Base-by-base conservation (phyloP, 2,329 filamentous ascomycete species). In the Epicoccum sorghinum region DNA sequence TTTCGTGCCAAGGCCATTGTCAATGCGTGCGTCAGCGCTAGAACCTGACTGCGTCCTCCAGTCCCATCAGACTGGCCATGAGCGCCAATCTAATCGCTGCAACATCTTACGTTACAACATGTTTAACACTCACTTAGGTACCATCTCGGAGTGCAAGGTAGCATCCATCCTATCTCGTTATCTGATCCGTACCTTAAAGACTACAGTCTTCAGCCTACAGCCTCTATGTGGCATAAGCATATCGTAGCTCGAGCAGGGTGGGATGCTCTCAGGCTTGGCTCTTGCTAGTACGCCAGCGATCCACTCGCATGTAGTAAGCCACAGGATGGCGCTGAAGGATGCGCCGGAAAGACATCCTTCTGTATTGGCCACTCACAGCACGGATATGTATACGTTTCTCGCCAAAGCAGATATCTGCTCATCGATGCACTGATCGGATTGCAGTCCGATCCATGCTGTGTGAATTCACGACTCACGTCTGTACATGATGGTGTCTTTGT, bases 381-480 rank as follows among this genome's bases (percentile, higher is more conserved):
- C 18, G 18, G 18, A 18, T 18, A 2, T 40, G 41, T 24, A 37
- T 30, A 40, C 53, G 33, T 58, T 35, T 54, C 52, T 46, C 33
- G 41, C 54, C 30, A 44, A 49, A 52, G 36, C 18, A 55, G 53
- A 39, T 40, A 40, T 36, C 36, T 29, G 25, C 42, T 39, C 22
- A 41, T 45, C 44, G 36, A 38, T 37, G 44, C 33, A 47, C 24
- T 45, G 29, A 27, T 37, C 45, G 33, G 46, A 35, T 46, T 45
- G 42, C 38, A 51, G 52, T 45, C 52, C 45, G 43, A 50, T 43
- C 46, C 45, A 57, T 52, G 30, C 46, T 52, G 45, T 61, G 47
- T 30, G 56, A 29, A 54, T 41, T 41, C 55, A 56, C 58, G 46
- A 57, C 57, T 53, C 58, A 56, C 52, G 47, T 44, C 52, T 39